Percentiles rank a stretch among this genome's conserved stretches.
phyloP scores from a whole-genome alignment of 2,329 filamentous ascomycete genomes.

The Diaporthe amygdali region DNA sequence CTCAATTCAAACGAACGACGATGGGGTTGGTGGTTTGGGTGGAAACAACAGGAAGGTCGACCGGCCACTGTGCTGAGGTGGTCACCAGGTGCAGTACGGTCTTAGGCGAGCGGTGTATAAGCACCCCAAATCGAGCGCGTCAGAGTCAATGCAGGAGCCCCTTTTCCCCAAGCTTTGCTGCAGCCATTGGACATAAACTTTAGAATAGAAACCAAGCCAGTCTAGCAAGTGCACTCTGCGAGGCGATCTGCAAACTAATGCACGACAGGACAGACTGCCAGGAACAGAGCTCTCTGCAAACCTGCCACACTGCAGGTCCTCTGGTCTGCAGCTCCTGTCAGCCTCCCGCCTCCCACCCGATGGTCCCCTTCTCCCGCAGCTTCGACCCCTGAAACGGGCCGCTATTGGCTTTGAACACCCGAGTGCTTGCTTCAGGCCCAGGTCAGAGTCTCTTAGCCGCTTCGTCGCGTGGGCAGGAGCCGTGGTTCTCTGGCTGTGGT shows the following conservation, averaged over 20 bases:
- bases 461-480: not conserved
- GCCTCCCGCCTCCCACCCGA: not conserved
- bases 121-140: not conserved
- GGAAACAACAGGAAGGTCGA: not conserved
- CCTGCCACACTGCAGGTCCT: not conserved
- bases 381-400: constrained; percentile 14
- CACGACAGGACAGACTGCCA: not conserved
- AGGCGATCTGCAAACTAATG: constrained; percentile 6
- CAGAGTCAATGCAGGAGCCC: not conserved
- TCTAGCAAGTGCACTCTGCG: not conserved
- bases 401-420: not conserved
- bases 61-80: not conserved
- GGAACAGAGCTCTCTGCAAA: not conserved
- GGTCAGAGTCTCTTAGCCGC: not conserved
- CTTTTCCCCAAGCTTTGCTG: constrained; percentile 3
- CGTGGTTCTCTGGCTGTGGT: not conserved
- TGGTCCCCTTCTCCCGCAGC: not conserved
- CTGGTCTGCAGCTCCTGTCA: constrained; percentile 5
- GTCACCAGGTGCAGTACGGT: not conserved
- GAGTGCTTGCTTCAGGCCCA: constrained; percentile 5
- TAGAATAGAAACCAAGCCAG: constrained; percentile 5
- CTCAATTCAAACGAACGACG: not conserved
- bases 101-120: constrained; percentile 2
- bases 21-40: not conserved
- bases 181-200: not conserved